A percentile compares a stretch with the other conserved stretches of the same genome.
These are phyloP conservation scores for Smittium mucronatum DNA, from an alignment of 371 early-diverging fungal genomes.

Conservation along the genomic window DNA sequence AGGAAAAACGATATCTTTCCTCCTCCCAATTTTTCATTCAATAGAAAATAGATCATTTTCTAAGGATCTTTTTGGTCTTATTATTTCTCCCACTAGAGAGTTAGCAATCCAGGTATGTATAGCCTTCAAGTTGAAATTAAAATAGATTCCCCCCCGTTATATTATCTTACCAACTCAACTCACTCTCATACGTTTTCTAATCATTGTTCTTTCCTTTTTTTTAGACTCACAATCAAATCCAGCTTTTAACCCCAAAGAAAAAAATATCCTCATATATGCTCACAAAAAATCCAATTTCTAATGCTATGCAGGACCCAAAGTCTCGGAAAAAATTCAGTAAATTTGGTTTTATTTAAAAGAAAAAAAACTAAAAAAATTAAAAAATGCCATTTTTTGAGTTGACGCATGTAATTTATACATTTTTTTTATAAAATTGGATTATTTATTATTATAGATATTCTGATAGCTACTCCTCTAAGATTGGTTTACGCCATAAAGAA, in stretches of 20 bases:
- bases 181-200: too few relatives aligned
- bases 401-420: too few relatives aligned
- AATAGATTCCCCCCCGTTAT: background rate
- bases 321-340: constrained; percentile 50
- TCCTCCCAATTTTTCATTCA: constrained; percentile 81
- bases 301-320: constrained; percentile 50
- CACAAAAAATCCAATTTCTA: constrained; percentile 55
- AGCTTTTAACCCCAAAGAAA: constrained; percentile 50
- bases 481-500: constrained; percentile 77
- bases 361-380: too few relatives aligned
- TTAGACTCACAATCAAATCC: constrained; percentile 56
- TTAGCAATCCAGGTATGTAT: constrained; percentile 65
- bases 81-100: constrained; percentile 97
- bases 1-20: constrained; percentile 97
- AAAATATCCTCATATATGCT: constrained; percentile 63
- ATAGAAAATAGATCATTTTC: constrained; percentile 50
- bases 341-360: background rate
- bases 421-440: too few relatives aligned
- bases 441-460: constrained; percentile 42
- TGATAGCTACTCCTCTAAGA: constrained; percentile 82
- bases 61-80: constrained; percentile 58
- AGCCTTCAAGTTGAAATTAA: background rate
- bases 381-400: too few relatives aligned
- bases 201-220: too few relatives aligned
- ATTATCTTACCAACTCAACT: too few relatives aligned